These are phyloP conservation scores for Lithocarpus polystachyus DNA, from an alignment of 306 rosid genomes.

Conservation along the genomic window DNA sequence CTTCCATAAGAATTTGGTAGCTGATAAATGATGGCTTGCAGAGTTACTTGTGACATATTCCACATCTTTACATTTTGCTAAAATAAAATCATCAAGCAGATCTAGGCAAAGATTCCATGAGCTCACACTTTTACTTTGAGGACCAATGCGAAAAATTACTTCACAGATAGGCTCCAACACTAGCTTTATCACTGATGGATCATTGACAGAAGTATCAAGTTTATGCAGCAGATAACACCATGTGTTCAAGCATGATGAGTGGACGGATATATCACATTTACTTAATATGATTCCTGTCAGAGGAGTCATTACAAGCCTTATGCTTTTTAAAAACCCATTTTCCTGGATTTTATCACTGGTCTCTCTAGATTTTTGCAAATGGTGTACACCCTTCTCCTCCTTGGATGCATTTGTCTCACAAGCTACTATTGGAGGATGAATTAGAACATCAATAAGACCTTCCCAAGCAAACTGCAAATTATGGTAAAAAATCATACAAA, in stretches of 20 bases:
- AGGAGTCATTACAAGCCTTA: constrained; percentile 84
- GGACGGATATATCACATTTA: constrained; percentile 63
- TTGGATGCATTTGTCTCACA: too few species aligned
- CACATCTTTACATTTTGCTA: constrained; percentile 43
- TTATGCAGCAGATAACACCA: constrained; percentile 73
- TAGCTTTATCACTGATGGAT: constrained; percentile 37
- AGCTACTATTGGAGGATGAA: too few species aligned
- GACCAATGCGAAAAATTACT: constrained; percentile 59
- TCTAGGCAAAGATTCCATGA: constrained; percentile 60
- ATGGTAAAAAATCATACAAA: too few species aligned
- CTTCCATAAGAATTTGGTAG: constrained; percentile 50
- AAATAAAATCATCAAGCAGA: constrained; percentile 54
- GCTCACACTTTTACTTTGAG: constrained; percentile 51
- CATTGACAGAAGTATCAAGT: constrained; percentile 62
- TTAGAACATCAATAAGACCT: too few species aligned
- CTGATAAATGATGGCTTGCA: constrained; percentile 24
- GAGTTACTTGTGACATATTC: constrained; percentile 25
- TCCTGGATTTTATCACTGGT: constrained; percentile 30
- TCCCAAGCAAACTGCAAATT: too few species aligned
- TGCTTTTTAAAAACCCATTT: constrained; percentile 56
- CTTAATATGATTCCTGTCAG: constrained; percentile 62
- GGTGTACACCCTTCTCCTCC: too few species aligned
- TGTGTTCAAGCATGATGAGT: constrained; percentile 72
- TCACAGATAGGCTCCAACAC: constrained; percentile 63
- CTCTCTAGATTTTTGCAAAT: too few species aligned